These are phyloP conservation scores for Fraxinus baroniana DNA, from an alignment of 305 asterid genomes.

Conservation along the genomic window DNA sequence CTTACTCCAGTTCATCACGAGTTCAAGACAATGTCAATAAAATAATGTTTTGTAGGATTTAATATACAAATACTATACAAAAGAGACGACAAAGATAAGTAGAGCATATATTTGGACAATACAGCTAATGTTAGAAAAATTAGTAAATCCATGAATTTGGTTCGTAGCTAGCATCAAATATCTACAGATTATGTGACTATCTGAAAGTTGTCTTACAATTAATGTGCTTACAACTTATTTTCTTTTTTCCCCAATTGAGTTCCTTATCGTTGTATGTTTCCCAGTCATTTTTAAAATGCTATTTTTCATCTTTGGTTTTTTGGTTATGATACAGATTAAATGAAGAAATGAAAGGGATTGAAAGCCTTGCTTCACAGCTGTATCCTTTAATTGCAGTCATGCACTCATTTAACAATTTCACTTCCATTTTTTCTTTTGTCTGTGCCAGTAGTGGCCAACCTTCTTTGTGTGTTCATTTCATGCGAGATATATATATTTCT, in stretches of 20 bases:
- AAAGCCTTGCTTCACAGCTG: conserved; percentile 68
- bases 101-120: not conserved
- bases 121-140: not conserved
- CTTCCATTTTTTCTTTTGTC: not conserved
- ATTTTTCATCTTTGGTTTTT: conserved; percentile 10
- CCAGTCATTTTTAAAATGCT: not conserved
- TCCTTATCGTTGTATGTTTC: not conserved
- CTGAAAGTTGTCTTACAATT: not conserved
- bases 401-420: not conserved
- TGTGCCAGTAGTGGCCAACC: not conserved
- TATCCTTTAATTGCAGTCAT: conserved; percentile 58
- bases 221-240: not conserved
- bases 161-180: not conserved
- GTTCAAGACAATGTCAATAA: not conserved
- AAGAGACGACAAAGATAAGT: not conserved
- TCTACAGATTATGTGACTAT: not conserved
- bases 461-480: conserved; percentile 1
- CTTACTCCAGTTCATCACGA: not conserved
- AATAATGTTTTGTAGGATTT: not conserved
- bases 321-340: conserved; percentile 64
- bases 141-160: not conserved
- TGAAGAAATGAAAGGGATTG: conserved; percentile 90
- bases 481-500: not conserved
- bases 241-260: not conserved
- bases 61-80: not conserved